Conservation (phyloP, 2,329 filamentous ascomycete genomes). For the Arthrocladium fulminans region DNA sequence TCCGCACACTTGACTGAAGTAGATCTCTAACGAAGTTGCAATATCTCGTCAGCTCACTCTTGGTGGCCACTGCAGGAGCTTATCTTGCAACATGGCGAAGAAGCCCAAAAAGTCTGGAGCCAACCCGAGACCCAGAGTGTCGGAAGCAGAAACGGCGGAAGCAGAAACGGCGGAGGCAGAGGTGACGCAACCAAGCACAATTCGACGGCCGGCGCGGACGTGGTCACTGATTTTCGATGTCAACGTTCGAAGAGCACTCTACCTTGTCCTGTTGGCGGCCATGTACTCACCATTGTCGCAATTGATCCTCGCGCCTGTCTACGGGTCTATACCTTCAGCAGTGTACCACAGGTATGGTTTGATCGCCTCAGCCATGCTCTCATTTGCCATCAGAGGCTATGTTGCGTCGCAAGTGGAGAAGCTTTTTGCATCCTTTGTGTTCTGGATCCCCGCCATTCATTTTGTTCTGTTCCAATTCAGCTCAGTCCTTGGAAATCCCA, state of each 20-base stretch:
- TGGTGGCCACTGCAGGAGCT: too few species aligned
- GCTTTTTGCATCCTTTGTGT: conserved; percentile 59
- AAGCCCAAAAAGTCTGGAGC: background rate
- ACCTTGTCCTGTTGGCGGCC: conserved; percentile 32
- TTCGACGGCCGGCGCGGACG: background rate
- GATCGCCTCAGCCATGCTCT: conserved; percentile 58
- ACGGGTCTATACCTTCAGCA: conserved; percentile 70
- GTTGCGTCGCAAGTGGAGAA: conserved; percentile 42
- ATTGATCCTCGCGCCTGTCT: conserved; percentile 73
- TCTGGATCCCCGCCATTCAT: conserved; percentile 66
- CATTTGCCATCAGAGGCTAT: conserved; percentile 54
- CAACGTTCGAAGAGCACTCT: conserved; percentile 23
- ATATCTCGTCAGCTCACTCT: too few species aligned
- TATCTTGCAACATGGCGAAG: conserved; percentile 3
- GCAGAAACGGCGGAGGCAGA: background rate
- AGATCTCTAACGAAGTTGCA: too few species aligned
- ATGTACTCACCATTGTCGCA: conserved; percentile 42
- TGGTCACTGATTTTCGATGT: conserved; percentile 8
- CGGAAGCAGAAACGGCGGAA: background rate
- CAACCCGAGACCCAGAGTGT: background rate
- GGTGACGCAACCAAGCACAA: background rate
- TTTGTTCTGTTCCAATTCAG: conserved; percentile 62
- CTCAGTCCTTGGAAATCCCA: conserved; percentile 54
- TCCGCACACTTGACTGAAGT: too few species aligned
- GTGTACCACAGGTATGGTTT: conserved; percentile 62